phyloP scores from a whole-genome alignment of 2,329 filamentous ascomycete species.

The Hymenoscyphus occultus region DNA sequence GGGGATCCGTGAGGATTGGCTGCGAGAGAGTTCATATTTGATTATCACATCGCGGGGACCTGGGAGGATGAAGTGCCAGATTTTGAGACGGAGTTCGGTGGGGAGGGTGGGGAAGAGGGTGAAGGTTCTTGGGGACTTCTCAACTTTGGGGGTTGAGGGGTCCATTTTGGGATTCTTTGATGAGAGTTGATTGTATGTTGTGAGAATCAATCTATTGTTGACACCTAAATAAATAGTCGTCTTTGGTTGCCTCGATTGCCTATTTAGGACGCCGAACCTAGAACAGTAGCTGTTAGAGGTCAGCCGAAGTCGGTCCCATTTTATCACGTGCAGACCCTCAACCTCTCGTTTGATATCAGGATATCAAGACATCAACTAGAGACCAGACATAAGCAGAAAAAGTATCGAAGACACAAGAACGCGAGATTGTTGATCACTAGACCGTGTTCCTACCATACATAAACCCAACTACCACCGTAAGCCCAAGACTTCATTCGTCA shows the following conservation, averaged over 20 bases:
- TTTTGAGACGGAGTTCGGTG: slow-evolving; percentile 12
- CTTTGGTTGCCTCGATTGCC: neutral
- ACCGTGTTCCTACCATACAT: neutral
- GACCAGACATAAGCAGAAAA: neutral
- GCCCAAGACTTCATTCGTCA: neutral
- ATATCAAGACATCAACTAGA: no score
- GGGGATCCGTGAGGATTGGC: neutral
- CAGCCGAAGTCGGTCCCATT: no score
- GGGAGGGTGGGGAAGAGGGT: slow-evolving; percentile 24
- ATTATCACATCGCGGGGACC: neutral
- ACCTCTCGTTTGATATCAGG: no score
- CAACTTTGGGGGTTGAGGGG: neutral
- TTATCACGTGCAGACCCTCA: no score
- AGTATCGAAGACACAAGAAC: neutral
- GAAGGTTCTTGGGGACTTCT: slow-evolving; percentile 14
- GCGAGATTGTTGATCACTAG: neutral
- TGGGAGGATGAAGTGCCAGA: neutral
- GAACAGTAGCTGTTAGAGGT: no score
- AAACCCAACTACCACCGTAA: neutral
- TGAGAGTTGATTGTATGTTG: neutral
- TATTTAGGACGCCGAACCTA: neutral
- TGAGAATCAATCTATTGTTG: neutral
- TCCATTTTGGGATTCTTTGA: neutral
- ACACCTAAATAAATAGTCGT: neutral
- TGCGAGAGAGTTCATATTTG: slow-evolving; percentile 1